These are phyloP conservation scores for Terfezia claveryi DNA, from an alignment of 495 filamentous ascomycete species.

Conservation along the genomic window DNA sequence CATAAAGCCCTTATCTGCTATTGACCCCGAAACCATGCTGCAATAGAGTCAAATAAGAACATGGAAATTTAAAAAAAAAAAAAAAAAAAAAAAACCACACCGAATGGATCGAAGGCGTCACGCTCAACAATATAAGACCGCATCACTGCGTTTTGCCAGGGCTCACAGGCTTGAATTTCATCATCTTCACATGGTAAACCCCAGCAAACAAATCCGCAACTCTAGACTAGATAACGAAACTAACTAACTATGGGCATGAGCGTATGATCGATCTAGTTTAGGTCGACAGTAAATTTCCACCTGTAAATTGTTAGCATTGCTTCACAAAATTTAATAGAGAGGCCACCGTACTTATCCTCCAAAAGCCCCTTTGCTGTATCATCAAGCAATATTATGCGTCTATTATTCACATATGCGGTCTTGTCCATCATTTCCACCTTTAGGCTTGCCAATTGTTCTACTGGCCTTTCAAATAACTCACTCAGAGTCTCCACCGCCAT, in stretches of 20 bases:
- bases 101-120: not conserved
- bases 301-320: constrained; percentile 8
- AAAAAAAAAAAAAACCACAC: not conserved
- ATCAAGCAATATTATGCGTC: constrained; percentile 66
- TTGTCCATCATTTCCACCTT: constrained; percentile 98
- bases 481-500: constrained; percentile 86
- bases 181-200: not conserved
- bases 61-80: no score
- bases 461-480: constrained; percentile 95
- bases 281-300: constrained; percentile 19
- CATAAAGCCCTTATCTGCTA: no score
- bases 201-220: not conserved
- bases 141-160: not conserved
- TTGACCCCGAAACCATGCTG: no score
- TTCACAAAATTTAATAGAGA: not conserved
- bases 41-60: not conserved
- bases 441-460: constrained; percentile 53
- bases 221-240: not conserved
- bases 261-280: not conserved
- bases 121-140: not conserved
- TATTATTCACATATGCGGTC: constrained; percentile 84
- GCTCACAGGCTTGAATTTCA: not conserved
- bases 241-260: not conserved
- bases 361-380: constrained; percentile 83
- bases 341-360: constrained; percentile 38